phyloP scores from a whole-genome alignment of 2,329 filamentous ascomycete genomes.

The Zarea fungicola region DNA sequence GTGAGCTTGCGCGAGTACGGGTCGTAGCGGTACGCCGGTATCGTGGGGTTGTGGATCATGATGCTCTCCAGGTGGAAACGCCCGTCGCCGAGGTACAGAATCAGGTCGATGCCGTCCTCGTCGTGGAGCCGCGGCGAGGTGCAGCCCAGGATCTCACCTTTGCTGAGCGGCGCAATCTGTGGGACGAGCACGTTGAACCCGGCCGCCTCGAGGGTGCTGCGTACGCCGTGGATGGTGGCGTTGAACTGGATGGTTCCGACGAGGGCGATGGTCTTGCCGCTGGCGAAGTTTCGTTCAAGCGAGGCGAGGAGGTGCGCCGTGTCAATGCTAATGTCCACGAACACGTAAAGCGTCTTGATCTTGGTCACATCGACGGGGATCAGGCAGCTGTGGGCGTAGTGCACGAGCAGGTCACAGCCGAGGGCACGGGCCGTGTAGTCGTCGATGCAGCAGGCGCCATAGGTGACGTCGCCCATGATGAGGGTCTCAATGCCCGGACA shows the following conservation, averaged over 20 bases:
- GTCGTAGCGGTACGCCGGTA: conserved; percentile 93
- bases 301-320: conserved; percentile 80
- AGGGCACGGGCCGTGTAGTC: conserved; percentile 94
- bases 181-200: conserved; percentile 85
- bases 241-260: conserved; percentile 99
- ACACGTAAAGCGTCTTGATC: conserved; percentile 96
- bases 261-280: conserved; percentile 82
- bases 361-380: conserved; percentile 95
- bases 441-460: conserved; percentile 97
- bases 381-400: conserved; percentile 95
- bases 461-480: conserved; percentile 99
- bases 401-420: conserved; percentile 88
- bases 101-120: conserved; percentile 61
- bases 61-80: conserved; percentile 95
- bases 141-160: conserved; percentile 92
- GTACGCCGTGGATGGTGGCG: conserved; percentile 85
- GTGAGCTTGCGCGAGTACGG: conserved; percentile 91
- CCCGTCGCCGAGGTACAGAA: conserved; percentile 87
- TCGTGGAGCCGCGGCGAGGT: conserved; percentile 71
- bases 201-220: conserved; percentile 69
- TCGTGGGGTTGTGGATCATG: conserved; percentile 94
- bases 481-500: conserved; percentile 87
- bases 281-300: conserved; percentile 78
- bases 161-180: conserved; percentile 87
- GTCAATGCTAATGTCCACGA: conserved; percentile 97